These are phyloP conservation scores for Talaromyces sp. DNA, from an alignment of 2,329 filamentous ascomycete species.

Conservation along the genomic window DNA sequence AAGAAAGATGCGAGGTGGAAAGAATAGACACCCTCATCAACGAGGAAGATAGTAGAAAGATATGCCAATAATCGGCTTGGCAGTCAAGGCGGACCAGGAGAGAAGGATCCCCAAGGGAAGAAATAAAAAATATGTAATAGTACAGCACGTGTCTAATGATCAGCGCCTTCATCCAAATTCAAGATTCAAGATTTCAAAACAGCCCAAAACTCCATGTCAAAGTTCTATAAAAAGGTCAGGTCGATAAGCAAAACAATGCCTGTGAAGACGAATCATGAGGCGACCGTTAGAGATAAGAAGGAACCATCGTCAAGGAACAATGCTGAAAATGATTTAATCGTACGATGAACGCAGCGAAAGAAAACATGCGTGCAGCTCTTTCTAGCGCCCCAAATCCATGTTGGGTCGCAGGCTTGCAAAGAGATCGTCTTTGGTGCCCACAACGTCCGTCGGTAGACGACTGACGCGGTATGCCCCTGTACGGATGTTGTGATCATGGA, in stretches of 20 bases:
- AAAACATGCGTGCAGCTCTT: neutral
- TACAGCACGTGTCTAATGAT: slow-evolving; percentile 15
- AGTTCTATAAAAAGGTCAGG: slow-evolving; percentile 10
- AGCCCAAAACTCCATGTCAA: slow-evolving; percentile 9
- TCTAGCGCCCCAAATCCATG: slow-evolving; percentile 49
- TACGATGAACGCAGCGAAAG: neutral
- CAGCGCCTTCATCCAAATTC: slow-evolving; percentile 13
- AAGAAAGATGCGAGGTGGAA: neutral
- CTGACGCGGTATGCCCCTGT: slow-evolving; percentile 83
- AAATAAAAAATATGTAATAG: neutral
- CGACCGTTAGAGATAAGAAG: slow-evolving; percentile 14
- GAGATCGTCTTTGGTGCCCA: slow-evolving; percentile 73
- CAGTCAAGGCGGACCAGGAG: neutral
- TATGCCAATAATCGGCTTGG: neutral
- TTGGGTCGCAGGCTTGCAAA: slow-evolving; percentile 56
- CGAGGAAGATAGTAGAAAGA: neutral
- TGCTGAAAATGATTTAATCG: slow-evolving; percentile 5
- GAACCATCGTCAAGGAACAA: slow-evolving; percentile 16
- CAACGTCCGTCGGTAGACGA: slow-evolving; percentile 74
- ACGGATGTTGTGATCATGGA: slow-evolving; percentile 70
- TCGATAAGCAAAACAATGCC: slow-evolving; percentile 16
- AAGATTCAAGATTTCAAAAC: slow-evolving; percentile 3
- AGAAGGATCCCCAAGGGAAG: neutral
- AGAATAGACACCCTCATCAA: neutral
- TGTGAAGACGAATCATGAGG: slow-evolving; percentile 13